Evolutionary conservation across 1,139 yeast species (phyloP).

Genomic region (Magnusiomyces tetraspermus): DNA sequence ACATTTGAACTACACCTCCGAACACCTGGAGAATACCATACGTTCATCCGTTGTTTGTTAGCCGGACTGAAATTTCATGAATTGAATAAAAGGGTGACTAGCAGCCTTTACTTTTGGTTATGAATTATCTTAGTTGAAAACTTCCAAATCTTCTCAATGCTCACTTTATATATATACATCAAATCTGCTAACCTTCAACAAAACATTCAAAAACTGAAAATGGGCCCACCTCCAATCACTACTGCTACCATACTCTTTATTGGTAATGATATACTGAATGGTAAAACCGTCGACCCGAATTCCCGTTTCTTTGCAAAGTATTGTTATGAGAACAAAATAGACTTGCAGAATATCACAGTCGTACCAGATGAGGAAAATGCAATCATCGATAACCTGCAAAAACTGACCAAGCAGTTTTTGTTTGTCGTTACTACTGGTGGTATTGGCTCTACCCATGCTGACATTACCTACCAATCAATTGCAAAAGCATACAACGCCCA

Average conservation of each 20-base stretch:
- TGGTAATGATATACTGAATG: slow-evolving; percentile 82
- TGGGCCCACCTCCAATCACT: slow-evolving; percentile 11
- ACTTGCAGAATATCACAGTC: slow-evolving; percentile 57
- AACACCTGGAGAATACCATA: too few species aligned
- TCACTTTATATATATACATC: too few species aligned
- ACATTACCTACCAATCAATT: slow-evolving; percentile 67
- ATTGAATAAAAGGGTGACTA: too few species aligned
- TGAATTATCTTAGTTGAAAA: too few species aligned
- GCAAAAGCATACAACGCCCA: slow-evolving; percentile 53
- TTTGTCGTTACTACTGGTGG: slow-evolving; percentile 72
- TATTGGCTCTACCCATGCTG: slow-evolving; percentile 87
- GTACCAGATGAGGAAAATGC: slow-evolving; percentile 69
- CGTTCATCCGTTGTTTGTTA: too few species aligned
- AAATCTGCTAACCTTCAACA: background rate
- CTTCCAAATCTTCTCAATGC: too few species aligned
- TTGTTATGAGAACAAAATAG: slow-evolving; percentile 58
- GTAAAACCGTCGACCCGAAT: slow-evolving; percentile 73
- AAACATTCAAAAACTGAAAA: background rate
- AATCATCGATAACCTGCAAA: slow-evolving; percentile 44
- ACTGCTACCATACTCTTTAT: slow-evolving; percentile 47
- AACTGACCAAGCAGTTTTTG: slow-evolving; percentile 47
- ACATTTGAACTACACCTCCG: too few species aligned
- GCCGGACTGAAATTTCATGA: too few species aligned
- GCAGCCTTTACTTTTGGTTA: too few species aligned
- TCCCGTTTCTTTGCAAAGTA: slow-evolving; percentile 59